Percentiles rank a stretch among this genome's conserved stretches.
Conservation (phyloP, 2,329 filamentous ascomycete genomes). For the Byssoonygena ceratinophila region DNA sequence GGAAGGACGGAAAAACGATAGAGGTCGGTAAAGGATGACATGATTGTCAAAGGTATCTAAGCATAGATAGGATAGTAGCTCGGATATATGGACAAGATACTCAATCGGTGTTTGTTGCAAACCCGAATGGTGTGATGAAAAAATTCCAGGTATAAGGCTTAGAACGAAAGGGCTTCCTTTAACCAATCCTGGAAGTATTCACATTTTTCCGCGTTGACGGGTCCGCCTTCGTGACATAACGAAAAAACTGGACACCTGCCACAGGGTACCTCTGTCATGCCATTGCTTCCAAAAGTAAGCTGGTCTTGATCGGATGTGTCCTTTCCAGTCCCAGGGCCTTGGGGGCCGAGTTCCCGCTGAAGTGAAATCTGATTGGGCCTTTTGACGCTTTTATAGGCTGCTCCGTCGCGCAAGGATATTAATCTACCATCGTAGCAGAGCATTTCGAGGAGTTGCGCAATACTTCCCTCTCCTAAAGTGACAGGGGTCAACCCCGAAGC, state of each 20-base stretch:
- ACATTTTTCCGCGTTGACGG: constrained; percentile 80
- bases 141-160: constrained; percentile 5
- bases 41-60: too few relatives aligned
- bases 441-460: constrained; percentile 77
- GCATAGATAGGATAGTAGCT: too few relatives aligned
- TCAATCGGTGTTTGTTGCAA: neutral
- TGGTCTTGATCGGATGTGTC: constrained; percentile 26
- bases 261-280: constrained; percentile 80
- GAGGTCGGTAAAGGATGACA: too few relatives aligned
- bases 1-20: too few relatives aligned
- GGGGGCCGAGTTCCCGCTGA: constrained; percentile 28
- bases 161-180: constrained; percentile 33
- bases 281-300: constrained; percentile 50
- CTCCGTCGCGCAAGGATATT: constrained; percentile 47
- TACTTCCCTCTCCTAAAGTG: constrained; percentile 58
- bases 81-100: too few relatives aligned
- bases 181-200: constrained; percentile 88
- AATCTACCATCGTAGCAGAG: constrained; percentile 80
- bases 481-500: constrained; percentile 60
- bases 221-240: constrained; percentile 79
- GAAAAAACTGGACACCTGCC: constrained; percentile 88
- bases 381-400: constrained; percentile 41
- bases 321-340: constrained; percentile 24
- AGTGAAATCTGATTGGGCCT: constrained; percentile 28
- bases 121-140: too few relatives aligned